phyloP scores from a whole-genome alignment of 257 asterid species.

The Schizonepeta tenuifolia region DNA sequence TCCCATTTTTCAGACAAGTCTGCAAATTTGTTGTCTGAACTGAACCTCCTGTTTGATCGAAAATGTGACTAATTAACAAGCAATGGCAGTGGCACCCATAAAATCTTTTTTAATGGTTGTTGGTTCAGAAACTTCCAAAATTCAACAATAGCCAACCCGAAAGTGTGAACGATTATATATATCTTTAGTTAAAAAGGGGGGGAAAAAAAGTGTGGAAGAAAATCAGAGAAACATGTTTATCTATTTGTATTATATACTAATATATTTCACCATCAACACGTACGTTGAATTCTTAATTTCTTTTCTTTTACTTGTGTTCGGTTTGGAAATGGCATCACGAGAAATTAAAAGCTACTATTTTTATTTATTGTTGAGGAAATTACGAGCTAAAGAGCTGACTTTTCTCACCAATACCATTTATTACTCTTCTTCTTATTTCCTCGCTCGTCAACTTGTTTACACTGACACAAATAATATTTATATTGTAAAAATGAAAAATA shows the following conservation, averaged over 20 bases:
- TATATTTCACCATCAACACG: background rate
- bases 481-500: background rate
- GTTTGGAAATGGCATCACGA: constrained; percentile 32
- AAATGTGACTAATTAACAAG: constrained; percentile 2
- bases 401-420: background rate
- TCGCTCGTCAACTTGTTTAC: background rate
- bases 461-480: background rate
- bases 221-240: background rate
- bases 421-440: background rate
- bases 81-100: background rate
- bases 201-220: background rate
- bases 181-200: no score
- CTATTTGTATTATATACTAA: background rate
- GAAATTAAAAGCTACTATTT: no score
- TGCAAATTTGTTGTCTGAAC: background rate
- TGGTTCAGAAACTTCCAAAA: constrained; percentile 21
- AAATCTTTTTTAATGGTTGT: constrained; percentile 7
- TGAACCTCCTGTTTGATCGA: constrained; percentile 1
- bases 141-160: constrained; percentile 23
- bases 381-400: constrained; percentile 26
- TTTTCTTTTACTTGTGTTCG: constrained; percentile 17
- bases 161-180: constrained; percentile 14
- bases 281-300: background rate
- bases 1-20: constrained; percentile 29
- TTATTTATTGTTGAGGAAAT: background rate